Conservation (phyloP, 192 early-diverging fungal species). For the Rhizophagus prolifer region DNA sequence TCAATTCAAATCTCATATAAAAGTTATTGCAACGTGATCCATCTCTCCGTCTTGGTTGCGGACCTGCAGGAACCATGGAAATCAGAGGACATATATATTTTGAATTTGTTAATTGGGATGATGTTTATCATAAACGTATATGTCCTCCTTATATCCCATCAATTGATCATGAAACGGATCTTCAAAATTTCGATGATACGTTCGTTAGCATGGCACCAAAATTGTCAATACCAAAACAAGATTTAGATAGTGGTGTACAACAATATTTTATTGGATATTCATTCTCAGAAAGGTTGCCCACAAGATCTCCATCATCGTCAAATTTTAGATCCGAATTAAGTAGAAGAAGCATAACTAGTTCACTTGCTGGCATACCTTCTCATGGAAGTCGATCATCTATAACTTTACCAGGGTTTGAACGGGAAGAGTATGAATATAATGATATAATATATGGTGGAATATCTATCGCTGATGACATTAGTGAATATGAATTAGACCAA, state of each 20-base stretch:
- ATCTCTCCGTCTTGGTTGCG: slow-evolving; percentile 60
- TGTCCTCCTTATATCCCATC: slow-evolving; percentile 68
- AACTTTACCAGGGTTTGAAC: neutral
- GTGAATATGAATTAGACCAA: slow-evolving; percentile 5
- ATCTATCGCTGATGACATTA: neutral
- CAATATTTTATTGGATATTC: slow-evolving; percentile 43
- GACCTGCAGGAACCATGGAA: slow-evolving; percentile 54
- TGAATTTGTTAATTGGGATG: slow-evolving; percentile 68
- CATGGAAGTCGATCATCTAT: neutral
- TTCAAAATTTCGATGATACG: slow-evolving; percentile 56
- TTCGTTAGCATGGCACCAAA: slow-evolving; percentile 55
- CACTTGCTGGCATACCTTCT: neutral
- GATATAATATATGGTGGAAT: no score
- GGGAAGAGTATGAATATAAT: neutral
- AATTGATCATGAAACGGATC: slow-evolving; percentile 51
- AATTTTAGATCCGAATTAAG: neutral
- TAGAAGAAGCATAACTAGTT: neutral
- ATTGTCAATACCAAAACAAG: slow-evolving; percentile 36
- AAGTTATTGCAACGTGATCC: slow-evolving; percentile 61
- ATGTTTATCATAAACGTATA: slow-evolving; percentile 57
- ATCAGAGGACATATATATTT: slow-evolving; percentile 81
- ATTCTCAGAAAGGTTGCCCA: slow-evolving; percentile 30
- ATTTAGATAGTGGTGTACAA: slow-evolving; percentile 38
- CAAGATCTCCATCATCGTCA: neutral
- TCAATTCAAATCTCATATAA: neutral